Conservation (phyloP, 768 basidiomycete species). For the Russula sp. region DNA sequence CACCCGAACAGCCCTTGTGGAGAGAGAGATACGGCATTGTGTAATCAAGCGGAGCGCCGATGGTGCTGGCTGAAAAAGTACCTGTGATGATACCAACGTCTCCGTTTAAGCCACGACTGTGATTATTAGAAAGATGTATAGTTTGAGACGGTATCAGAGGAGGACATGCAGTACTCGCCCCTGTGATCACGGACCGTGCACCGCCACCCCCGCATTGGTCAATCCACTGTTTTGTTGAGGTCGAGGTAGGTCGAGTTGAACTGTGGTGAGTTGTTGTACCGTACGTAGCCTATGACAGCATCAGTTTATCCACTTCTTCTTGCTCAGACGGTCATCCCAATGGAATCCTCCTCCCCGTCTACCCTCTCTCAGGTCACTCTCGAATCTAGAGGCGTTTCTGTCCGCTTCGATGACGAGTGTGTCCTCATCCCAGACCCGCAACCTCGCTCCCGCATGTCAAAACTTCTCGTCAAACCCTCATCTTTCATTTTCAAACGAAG, state of each 20-base stretch:
- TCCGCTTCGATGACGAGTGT: conserved; percentile 65
- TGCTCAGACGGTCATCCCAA: background rate
- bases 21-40: background rate
- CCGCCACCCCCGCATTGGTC: conserved; percentile 11
- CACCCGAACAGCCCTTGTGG: conserved; percentile 70
- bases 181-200: background rate
- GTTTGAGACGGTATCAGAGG: conserved; percentile 40
- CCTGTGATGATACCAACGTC: conserved; percentile 87
- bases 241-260: background rate
- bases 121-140: conserved; percentile 53
- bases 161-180: conserved; percentile 27
- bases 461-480: conserved; percentile 58
- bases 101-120: conserved; percentile 52
- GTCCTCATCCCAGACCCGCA: conserved; percentile 62
- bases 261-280: too few species aligned
- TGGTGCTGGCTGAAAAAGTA: conserved; percentile 31
- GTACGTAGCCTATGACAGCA: too few species aligned
- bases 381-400: conserved; percentile 35
- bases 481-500: conserved; percentile 58
- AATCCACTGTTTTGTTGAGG: background rate
- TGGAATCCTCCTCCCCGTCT: background rate
- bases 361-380: background rate
- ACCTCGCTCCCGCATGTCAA: conserved; percentile 39
- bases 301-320: background rate
- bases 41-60: conserved; percentile 14